Evolutionary conservation across 192 early-diverging fungal species (phyloP), one percentile per base, ranked within the genome.

Genomic region (Backusella liffmaniae): DNA sequence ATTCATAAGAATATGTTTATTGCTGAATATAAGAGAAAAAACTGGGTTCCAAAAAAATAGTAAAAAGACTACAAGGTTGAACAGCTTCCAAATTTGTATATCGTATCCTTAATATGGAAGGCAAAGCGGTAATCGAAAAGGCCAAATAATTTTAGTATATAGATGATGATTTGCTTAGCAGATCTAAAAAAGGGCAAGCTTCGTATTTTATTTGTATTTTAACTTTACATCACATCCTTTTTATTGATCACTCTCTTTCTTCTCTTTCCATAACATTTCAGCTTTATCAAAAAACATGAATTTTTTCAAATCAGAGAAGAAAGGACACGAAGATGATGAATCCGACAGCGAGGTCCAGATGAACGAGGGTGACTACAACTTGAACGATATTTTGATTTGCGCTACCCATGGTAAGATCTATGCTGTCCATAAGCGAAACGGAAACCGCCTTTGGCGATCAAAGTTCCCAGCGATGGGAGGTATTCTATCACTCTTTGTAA

Each of bases 91-190:
- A n/a, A n/a, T n/a, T n/a, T n/a, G n/a, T n/a, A n/a, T n/a, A n/a
- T n/a, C n/a, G n/a, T n/a, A n/a, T n/a, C n/a, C n/a, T n/a, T n/a
- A n/a, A n/a, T n/a, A n/a, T n/a, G n/a, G n/a, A n/a, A n/a, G n/a
- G n/a, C n/a, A n/a, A n/a, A n/a, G n/a, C n/a, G n/a, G n/a, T n/a
- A n/a, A n/a, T n/a, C n/a, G n/a, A n/a, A n/a, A n/a, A n/a, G n/a
- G n/a, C n/a, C n/a, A n/a, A n/a, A n/a, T n/a, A n/a, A n/a, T n/a
- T n/a, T n/a, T n/a, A n/a, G n/a, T n/a, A n/a, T n/a, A n/a, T n/a
- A n/a, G n/a, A n/a, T n/a, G n/a, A n/a, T 62, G 56, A 62, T 62
- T 62, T 62, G 56, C 56, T 62, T 62, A 62, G 56, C 26, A 18
- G 3, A 62, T 29, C 56, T 62, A 62, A 62, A 62, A 10, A 59